Conservation (phyloP, 2,329 filamentous ascomycete genomes). For the Fusarium continuum region DNA sequence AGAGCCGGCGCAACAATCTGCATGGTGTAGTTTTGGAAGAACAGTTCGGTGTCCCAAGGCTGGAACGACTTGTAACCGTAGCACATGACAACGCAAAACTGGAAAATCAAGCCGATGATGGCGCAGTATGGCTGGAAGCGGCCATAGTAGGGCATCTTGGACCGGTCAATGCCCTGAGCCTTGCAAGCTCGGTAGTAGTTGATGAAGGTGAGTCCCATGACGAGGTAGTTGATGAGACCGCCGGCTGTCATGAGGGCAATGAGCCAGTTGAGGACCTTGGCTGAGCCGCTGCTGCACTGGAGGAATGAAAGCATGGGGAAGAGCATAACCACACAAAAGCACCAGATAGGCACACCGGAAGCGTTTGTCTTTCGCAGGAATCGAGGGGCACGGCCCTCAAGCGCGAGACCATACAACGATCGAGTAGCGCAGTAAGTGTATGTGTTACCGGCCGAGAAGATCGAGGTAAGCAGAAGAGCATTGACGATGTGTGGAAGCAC, state of each 20-base stretch:
- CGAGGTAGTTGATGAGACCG: slow-evolving; percentile 70
- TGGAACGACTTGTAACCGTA: slow-evolving; percentile 66
- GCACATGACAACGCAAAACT: slow-evolving; percentile 55
- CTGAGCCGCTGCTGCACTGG: slow-evolving; percentile 58
- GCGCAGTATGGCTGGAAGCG: slow-evolving; percentile 68
- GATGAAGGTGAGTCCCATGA: slow-evolving; percentile 58
- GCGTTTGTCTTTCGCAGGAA: slow-evolving; percentile 67
- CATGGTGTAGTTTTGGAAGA: slow-evolving; percentile 67
- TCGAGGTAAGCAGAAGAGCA: slow-evolving; percentile 57
- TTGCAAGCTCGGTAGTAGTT: slow-evolving; percentile 62
- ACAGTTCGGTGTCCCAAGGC: slow-evolving; percentile 58
- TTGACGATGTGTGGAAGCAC: slow-evolving; percentile 68
- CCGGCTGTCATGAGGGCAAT: slow-evolving; percentile 66
- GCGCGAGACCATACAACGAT: slow-evolving; percentile 60
- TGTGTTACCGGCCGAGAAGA: slow-evolving; percentile 60
- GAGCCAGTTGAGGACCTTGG: slow-evolving; percentile 63
- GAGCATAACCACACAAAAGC: slow-evolving; percentile 62
- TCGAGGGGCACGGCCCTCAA: slow-evolving; percentile 58
- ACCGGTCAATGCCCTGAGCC: slow-evolving; percentile 62
- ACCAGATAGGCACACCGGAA: slow-evolving; percentile 69
- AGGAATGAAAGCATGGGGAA: slow-evolving; percentile 65
- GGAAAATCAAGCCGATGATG: slow-evolving; percentile 55
- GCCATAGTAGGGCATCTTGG: slow-evolving; percentile 64
- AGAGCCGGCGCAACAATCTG: slow-evolving; percentile 62
- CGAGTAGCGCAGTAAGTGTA: slow-evolving; percentile 62